A percentile compares a stretch with the other conserved stretches of the same genome.
Conservation (phyloP, 2,329 filamentous ascomycete genomes). For the Neurospora sp. region DNA sequence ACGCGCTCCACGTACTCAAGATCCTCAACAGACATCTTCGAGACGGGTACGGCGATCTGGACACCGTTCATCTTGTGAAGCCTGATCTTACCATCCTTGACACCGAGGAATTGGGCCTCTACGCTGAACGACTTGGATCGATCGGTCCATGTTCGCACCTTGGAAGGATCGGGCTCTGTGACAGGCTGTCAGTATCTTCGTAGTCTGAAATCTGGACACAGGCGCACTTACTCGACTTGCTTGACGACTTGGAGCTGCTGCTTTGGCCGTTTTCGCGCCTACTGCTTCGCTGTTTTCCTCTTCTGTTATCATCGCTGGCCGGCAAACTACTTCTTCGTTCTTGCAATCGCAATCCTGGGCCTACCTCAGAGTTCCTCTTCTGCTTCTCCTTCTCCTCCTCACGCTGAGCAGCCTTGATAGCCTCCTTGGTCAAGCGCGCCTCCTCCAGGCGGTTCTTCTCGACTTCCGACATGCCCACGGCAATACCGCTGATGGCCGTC, state of each 20-base stretch:
- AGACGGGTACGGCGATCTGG: slow-evolving; percentile 91
- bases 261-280: slow-evolving; percentile 56
- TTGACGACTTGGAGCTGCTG: slow-evolving; percentile 47
- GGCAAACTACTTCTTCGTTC: slow-evolving; percentile 70
- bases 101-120: slow-evolving; percentile 88
- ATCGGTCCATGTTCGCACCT: slow-evolving; percentile 90
- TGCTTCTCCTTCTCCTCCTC: slow-evolving; percentile 54
- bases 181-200: slow-evolving; percentile 5
- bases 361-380: slow-evolving; percentile 59
- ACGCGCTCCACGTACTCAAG: slow-evolving; percentile 85
- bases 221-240: slow-evolving; percentile 62
- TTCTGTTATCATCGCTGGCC: slow-evolving; percentile 53
- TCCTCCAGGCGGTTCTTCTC: slow-evolving; percentile 75
- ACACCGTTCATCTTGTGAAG: slow-evolving; percentile 96
- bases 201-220: neutral
- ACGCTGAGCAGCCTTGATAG: slow-evolving; percentile 49
- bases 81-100: slow-evolving; percentile 94
- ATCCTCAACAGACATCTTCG: slow-evolving; percentile 93
- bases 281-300: slow-evolving; percentile 58
- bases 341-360: slow-evolving; percentile 64
- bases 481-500: slow-evolving; percentile 40
- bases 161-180: slow-evolving; percentile 69
- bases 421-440: slow-evolving; percentile 71
- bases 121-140: slow-evolving; percentile 93
- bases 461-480: slow-evolving; percentile 50